Evolutionary conservation across 495 filamentous ascomycete species (phyloP), one percentile per base, ranked within the genome.

Genomic region (Darksidea phi): DNA sequence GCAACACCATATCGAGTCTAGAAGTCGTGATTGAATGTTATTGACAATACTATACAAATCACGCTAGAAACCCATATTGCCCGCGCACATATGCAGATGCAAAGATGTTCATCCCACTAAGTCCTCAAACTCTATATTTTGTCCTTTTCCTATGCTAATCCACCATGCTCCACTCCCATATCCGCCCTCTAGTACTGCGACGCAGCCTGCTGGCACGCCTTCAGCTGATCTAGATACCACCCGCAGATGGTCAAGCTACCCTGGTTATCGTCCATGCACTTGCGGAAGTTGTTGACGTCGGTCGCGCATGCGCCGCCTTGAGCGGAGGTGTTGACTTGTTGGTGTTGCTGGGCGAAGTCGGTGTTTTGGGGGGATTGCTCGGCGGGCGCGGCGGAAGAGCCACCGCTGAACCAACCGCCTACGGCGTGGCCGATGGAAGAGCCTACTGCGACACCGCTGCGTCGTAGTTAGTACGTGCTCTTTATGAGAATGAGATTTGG

Each of bases 141-240:
- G 3, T 3, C 10, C 28, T 32, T 10, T 25, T 15, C n/a, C 26
- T 18, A 6, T 46, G 12, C 36, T 45, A 11, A 41, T 17, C 43
- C 28, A 20, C 24, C 45, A 20, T 21, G 2, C 23, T 48, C 42
- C 42, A 25, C 24, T 38, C 37, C 23, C n/a, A 1, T 26, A 32
- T 46, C 25, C 21, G 5, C 18, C 43, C 42, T 46, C 65, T 89
- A 96, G 79, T 95, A 96, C 73, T 86, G 88, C 76, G 80, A 88
- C 53, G 93, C 89, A 68, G 92, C 90, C 68, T 80, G 77, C 82
- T 97, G 93, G 82, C 93, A 97, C 51, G 93, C 90, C 82, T 96
- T 96, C 24, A 98, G 79, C 83, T 98, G 94, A 75, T 97, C 93
- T 68, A 98, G 75, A 74, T 98, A 98, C 94, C 94, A 98, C 63